phyloP scores from a whole-genome alignment of 768 basidiomycete genomes.

The Amanita jacksonii region DNA sequence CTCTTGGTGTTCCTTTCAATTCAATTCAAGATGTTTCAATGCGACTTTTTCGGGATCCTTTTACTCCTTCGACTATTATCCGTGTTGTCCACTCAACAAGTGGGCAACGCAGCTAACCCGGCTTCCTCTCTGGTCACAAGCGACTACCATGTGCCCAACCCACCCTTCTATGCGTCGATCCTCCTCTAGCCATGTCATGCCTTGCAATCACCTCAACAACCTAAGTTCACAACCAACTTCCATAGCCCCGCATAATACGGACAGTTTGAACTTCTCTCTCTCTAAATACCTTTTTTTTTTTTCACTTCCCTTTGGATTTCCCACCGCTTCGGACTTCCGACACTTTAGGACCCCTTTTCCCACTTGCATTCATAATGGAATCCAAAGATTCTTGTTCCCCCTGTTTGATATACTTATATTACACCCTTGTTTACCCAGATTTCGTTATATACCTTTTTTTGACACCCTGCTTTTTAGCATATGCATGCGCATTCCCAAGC shows the following conservation, averaged over 20 bases:
- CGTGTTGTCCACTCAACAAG: background rate
- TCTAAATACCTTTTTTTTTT: background rate
- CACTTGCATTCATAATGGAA: slow-evolving; percentile 8
- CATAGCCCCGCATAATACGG: slow-evolving; percentile 2
- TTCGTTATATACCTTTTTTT: slow-evolving; percentile 7
- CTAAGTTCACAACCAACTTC: slow-evolving; percentile 1
- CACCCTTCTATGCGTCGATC: too few species aligned
- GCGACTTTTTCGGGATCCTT: background rate
- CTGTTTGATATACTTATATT: slow-evolving; percentile 9
- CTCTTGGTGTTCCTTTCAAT: slow-evolving; percentile 6
- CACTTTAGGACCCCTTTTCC: background rate
- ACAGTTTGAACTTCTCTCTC: background rate
- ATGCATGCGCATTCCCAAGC: background rate
- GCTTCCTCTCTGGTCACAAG: background rate
- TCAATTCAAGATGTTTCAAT: background rate
- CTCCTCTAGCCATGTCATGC: too few species aligned
- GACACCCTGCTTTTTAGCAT: slow-evolving; percentile 2
- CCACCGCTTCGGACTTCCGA: background rate
- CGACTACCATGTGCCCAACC: background rate
- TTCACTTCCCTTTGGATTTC: background rate
- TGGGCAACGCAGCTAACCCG: too few species aligned
- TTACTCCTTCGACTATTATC: slow-evolving; percentile 3
- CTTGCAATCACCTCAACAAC: background rate
- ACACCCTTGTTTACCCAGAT: slow-evolving; percentile 7
- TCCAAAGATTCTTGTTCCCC: slow-evolving; percentile 10